Conservation (phyloP, 106 monocot genomes). For the Dioscorea alata region DNA sequence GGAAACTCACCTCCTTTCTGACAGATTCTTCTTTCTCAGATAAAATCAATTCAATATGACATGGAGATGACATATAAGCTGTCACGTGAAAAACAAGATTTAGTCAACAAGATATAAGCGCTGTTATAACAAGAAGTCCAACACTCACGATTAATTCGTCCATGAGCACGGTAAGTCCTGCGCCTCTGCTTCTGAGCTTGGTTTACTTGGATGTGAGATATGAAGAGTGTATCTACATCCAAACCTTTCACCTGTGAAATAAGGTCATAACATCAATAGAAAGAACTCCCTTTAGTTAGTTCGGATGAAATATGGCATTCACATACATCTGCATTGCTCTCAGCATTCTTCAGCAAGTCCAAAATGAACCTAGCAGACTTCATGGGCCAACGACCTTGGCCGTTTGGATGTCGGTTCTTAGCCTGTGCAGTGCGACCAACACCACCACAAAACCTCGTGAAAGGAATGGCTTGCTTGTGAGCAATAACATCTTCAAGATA, state of each 20-base stretch:
- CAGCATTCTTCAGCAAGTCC: constrained; percentile 61
- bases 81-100: constrained; percentile 1
- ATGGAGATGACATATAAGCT: constrained; percentile 95
- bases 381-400: constrained; percentile 49
- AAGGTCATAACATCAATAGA: neutral
- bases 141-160: constrained; percentile 76
- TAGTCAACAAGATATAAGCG: no score
- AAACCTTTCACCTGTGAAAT: constrained; percentile 64
- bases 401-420: constrained; percentile 35
- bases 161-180: constrained; percentile 78
- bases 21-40: constrained; percentile 93
- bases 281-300: neutral
- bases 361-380: constrained; percentile 59
- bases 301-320: neutral
- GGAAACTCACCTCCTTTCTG: constrained; percentile 63
- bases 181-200: constrained; percentile 89
- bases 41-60: constrained; percentile 78
- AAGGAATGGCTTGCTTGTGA: constrained; percentile 48
- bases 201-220: constrained; percentile 84
- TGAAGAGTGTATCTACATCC: constrained; percentile 70
- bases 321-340: constrained; percentile 63
- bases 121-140: no score
- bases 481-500: constrained; percentile 47
- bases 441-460: constrained; percentile 33
- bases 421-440: constrained; percentile 48